Evolutionary conservation across 1,284 basidiomycete species (phyloP).

Genomic region (Cystobasidium pallidum): DNA sequence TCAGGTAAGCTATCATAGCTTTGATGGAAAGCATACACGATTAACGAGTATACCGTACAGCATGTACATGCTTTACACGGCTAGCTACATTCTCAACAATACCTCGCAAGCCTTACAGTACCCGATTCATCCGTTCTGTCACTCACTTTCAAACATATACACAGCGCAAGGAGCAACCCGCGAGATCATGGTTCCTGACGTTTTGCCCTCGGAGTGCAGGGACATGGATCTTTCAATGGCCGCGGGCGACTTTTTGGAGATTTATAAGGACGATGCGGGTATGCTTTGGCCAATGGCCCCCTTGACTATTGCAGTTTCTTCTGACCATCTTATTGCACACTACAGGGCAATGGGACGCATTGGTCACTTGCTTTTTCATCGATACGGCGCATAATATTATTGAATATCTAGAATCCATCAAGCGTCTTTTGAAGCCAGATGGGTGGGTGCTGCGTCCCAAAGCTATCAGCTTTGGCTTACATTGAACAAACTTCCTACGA

Average conservation of each 20-base stretch:
- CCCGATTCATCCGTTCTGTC: slow-evolving; percentile 82
- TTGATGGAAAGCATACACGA: neutral
- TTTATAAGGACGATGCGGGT: slow-evolving; percentile 66
- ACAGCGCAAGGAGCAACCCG: slow-evolving; percentile 67
- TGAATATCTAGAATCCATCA: slow-evolving; percentile 82
- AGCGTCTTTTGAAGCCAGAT: slow-evolving; percentile 74
- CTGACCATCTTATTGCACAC: no score
- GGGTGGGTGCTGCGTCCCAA: slow-evolving; percentile 58
- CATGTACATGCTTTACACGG: slow-evolving; percentile 46
- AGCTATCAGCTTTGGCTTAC: neutral
- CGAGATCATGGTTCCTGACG: slow-evolving; percentile 75
- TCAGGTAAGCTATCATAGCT: slow-evolving; percentile 10
- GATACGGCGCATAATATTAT: slow-evolving; percentile 93
- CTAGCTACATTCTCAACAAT: slow-evolving; percentile 43
- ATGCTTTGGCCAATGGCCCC: slow-evolving; percentile 4
- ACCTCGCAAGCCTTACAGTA: slow-evolving; percentile 58
- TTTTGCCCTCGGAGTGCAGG: slow-evolving; percentile 69
- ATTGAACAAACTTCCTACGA: neutral
- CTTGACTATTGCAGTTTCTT: no score
- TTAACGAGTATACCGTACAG: neutral
- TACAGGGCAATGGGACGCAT: slow-evolving; percentile 76
- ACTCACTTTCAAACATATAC: slow-evolving; percentile 80
- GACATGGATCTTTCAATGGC: slow-evolving; percentile 77
- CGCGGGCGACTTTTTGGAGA: slow-evolving; percentile 90
- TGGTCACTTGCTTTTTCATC: slow-evolving; percentile 96